Base-by-base conservation (phyloP, 352 stramenopile species). In the Phytophthora uliginosa region DNA sequence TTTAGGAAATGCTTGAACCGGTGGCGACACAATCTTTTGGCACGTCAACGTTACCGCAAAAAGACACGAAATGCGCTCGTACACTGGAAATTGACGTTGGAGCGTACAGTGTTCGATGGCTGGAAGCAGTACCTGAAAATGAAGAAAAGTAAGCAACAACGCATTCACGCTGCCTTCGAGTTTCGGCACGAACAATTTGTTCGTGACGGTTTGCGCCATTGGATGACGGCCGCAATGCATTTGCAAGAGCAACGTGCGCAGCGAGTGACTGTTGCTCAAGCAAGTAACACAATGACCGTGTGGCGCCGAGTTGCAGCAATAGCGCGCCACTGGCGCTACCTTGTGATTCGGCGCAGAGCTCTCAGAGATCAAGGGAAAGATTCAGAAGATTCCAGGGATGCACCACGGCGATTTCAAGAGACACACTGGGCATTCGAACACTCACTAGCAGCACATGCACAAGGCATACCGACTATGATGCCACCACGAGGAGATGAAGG, bases 41-140 rank as follows among this genome's bases (percentile, higher is more conserved):
- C 47, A 4, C 54, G 74, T 3, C 71, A 57, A 9, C 48, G 22
- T 1, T 57, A 81, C 10, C 69, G 82, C 48, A 69, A 63, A n/a
- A 63, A 77, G 50, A 85, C 53, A 13, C 54, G 69, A 8, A n/a
- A 45, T 13, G 76, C 84, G 3, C 63, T 92, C 7, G 51, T 88
- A 2, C 84, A 92, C 45, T 92, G 84, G 84, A 92, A 92, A 51
- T 42, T 78, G 54, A 73, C 70, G 10, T 59, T 81, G 33, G 65
- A 90, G 36, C 42, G 64, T 18, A 66, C 71, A 24, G 56, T 33
- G 4, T 86, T 90, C 12, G 63, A 61, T 4, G 51, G 60, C 6
- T 90, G 78, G 81, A 77, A 74, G 33, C 53, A 60, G 24, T 89
- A 89, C 48, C 24, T 86, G 13, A 7, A 53, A 0, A 24, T 8